phyloP scores from a whole-genome alignment of 2,329 filamentous ascomycete genomes.

The Daldinia eschscholtzii region DNA sequence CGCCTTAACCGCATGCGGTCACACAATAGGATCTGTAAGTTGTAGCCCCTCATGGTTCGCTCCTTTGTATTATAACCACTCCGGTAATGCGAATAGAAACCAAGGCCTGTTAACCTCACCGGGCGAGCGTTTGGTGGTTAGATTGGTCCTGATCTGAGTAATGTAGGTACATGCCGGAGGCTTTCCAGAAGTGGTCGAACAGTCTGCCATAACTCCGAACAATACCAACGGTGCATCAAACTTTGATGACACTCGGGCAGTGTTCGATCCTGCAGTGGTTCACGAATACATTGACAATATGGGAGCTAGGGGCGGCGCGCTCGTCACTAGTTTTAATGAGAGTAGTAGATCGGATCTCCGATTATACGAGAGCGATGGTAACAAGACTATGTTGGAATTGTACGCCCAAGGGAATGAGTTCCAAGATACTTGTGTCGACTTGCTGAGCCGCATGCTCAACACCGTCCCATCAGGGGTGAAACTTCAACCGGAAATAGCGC shows the following conservation, averaged over 20 bases:
- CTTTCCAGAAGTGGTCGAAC: slow-evolving; percentile 45
- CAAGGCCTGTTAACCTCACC: not conserved
- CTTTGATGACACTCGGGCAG: slow-evolving; percentile 44
- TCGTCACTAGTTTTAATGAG: slow-evolving; percentile 48
- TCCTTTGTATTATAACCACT: not conserved
- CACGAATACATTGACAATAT: slow-evolving; percentile 48
- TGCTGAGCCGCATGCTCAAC: slow-evolving; percentile 48
- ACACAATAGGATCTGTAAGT: slow-evolving; percentile 48
- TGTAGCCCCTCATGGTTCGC: not conserved
- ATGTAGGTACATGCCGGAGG: slow-evolving; percentile 45
- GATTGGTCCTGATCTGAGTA: not conserved
- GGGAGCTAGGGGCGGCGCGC: slow-evolving; percentile 44
- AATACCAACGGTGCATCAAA: slow-evolving; percentile 48
- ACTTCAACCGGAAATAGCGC: slow-evolving; percentile 42
- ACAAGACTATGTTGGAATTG: slow-evolving; percentile 48
- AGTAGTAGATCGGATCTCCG: slow-evolving; percentile 49
- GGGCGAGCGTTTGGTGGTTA: not conserved
- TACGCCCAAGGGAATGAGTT: slow-evolving; percentile 46
- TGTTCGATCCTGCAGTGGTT: slow-evolving; percentile 46
- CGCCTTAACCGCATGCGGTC: slow-evolving; percentile 48
- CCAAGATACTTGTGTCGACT: slow-evolving; percentile 44
- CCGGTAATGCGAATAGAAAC: no score
- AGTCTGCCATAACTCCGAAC: slow-evolving; percentile 41
- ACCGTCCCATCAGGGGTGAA: slow-evolving; percentile 47
- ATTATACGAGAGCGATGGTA: slow-evolving; percentile 49